Percentiles rank a stretch among this genome's conserved stretches.
phyloP scores from a whole-genome alignment of 177 flowering plant species.

The Telopea speciosissima region DNA sequence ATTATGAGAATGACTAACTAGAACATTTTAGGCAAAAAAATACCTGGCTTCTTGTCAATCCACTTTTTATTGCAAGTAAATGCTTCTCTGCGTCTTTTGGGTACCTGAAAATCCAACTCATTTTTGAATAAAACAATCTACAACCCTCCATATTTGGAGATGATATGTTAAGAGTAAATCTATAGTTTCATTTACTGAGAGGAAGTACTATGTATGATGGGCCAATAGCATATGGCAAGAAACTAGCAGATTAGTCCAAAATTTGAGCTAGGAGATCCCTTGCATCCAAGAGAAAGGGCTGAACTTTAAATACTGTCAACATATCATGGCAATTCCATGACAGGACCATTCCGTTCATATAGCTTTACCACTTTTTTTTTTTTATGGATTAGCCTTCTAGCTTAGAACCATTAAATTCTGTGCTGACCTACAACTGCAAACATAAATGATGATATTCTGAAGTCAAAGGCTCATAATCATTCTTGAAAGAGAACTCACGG shows the following conservation, averaged over 20 bases:
- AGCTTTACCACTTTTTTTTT: neutral
- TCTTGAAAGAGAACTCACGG: slow-evolving; percentile 39
- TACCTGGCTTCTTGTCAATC: slow-evolving; percentile 93
- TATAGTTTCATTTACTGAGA: neutral
- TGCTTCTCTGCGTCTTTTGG: slow-evolving; percentile 97
- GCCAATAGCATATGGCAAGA: neutral
- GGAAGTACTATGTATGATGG: neutral
- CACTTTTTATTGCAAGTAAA: slow-evolving; percentile 79
- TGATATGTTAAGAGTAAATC: neutral
- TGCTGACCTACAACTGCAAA: no score
- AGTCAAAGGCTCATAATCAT: neutral
- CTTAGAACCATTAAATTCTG: neutral
- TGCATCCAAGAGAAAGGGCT: neutral
- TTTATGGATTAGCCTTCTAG: neutral
- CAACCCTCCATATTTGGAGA: neutral
- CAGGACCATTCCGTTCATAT: neutral
- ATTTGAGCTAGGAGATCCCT: neutral
- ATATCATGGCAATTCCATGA: neutral
- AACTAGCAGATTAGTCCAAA: neutral
- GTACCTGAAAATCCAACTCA: slow-evolving; percentile 42
- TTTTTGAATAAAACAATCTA: neutral
- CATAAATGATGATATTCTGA: no score
- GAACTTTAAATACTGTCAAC: neutral
- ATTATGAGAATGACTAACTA: neutral
- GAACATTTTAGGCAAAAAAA: neutral